Conservation (phyloP, 371 early-diverging fungal species). For the Mucor sp. region DNA sequence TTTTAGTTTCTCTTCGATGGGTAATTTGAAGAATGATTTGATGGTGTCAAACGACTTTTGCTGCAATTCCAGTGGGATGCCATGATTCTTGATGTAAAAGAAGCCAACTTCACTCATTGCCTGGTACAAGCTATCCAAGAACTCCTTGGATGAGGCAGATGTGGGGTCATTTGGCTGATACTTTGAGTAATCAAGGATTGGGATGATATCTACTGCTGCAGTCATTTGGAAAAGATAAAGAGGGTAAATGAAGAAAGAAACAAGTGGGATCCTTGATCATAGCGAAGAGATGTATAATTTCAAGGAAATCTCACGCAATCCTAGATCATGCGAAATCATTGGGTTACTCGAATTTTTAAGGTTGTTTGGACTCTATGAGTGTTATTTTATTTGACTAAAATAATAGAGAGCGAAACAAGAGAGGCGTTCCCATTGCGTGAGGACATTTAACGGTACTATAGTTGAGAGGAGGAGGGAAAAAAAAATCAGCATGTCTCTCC, state of each 20-base stretch:
- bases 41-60: conserved; percentile 38
- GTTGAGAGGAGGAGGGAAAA: too few relatives aligned
- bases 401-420: background rate
- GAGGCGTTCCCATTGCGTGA: background rate
- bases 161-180: conserved; percentile 22
- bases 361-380: conserved; percentile 1
- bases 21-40: conserved; percentile 54
- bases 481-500: background rate
- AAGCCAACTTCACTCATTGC: conserved; percentile 63
- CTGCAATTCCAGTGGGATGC: conserved; percentile 43
- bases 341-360: background rate
- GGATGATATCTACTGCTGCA: conserved; percentile 13
- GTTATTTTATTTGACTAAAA: conserved; percentile 2
- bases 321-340: conserved; percentile 8
- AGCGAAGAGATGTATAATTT: background rate
- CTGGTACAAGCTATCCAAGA: conserved; percentile 52
- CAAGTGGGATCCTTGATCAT: background rate
- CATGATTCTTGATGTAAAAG: conserved; percentile 62
- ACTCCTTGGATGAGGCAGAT: conserved; percentile 20
- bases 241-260: background rate
- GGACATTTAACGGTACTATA: conserved; percentile 15
- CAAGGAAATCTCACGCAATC: conserved; percentile 8
- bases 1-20: conserved; percentile 60
- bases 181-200: conserved; percentile 31
- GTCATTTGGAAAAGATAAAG: conserved; percentile 6